Evolutionary conservation across 139 green algal species (phyloP), one percentile per base, ranked within the genome.

Genomic region (Chlorella ohadii): DNA sequence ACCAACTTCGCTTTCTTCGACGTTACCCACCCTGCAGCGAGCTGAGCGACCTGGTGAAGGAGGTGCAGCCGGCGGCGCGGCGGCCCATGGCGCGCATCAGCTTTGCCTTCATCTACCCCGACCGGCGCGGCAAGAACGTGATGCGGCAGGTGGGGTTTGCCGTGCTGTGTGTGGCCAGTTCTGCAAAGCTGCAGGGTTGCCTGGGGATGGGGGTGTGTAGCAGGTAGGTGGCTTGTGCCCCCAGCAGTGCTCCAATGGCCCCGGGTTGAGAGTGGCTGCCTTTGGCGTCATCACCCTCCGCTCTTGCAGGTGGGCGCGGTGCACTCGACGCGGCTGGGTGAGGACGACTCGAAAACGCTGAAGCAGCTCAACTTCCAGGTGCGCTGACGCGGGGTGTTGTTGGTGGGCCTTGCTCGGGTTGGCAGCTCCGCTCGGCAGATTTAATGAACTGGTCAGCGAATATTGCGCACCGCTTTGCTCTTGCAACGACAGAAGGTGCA

Each of bases 91-190:
- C 92, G 0, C 84, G 92, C 7, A 82, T 98, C 20, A 93, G 90
- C 16, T 99, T 98, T 85, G 84, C 96, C 17, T 93, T 99, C 72
- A 89, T 98, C 16, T 98, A 98, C 78, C 96, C 96, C 2, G 95
- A 99, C 87, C 82, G 91, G 13, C 77, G 85, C n/a, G 95, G 96
- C n/a, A 76, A 84, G 5, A 99, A 96, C 84, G 93, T 98, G 0
- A 96, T 98, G 93, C 89, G 93, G 19, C 80, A 93, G 89, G 94
- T 98, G 87, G 12, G 41, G 51, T 9, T n/a, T n/a, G n/a, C n/a
- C n/a, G n/a, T n/a, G n/a, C n/a, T n/a, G n/a, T n/a, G n/a, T n/a
- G n/a, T n/a, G n/a, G 51, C 12, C 51, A 59, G 51, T 22, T 2
- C 11, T 38, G 67, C 23, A n/a, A 2, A 2, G 13, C 3, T 31